Conservation (phyloP, 176 grass and related monocot genomes). For the Avena sativa region DNA sequence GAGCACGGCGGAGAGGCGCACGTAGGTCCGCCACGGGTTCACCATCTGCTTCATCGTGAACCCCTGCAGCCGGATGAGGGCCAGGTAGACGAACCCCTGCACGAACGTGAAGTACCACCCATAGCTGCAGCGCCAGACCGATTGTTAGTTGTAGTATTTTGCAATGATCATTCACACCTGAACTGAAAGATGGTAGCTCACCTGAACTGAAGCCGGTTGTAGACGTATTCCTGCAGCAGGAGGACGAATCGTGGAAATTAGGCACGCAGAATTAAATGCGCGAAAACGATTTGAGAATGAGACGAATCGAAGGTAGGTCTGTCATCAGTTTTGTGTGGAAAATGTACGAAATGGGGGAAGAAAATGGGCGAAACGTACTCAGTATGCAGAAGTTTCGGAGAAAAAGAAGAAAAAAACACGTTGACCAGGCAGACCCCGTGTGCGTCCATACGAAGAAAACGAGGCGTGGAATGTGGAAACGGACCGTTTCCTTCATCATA, state of each 20-base stretch:
- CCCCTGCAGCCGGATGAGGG: conserved; percentile 72
- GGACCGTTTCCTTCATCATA: not conserved
- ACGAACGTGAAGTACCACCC: conserved; percentile 99
- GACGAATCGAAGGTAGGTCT: not conserved
- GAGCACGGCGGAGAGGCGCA: conserved; percentile 74
- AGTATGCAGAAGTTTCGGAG: not conserved
- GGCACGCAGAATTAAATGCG: not conserved
- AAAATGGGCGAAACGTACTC: not conserved
- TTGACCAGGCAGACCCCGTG: not conserved
- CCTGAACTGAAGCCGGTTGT: conserved; percentile 96
- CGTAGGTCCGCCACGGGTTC: conserved; percentile 90
- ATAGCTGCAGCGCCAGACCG: conserved; percentile 47
- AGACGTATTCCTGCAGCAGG: conserved; percentile 80
- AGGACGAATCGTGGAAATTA: not conserved
- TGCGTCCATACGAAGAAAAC: not conserved
- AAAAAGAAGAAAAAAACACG: not conserved
- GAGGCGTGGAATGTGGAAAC: not conserved
- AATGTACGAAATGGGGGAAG: not conserved
- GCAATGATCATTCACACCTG: not conserved
- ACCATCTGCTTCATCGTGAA: conserved; percentile 88
- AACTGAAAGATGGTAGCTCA: not conserved
- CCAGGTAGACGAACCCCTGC: conserved; percentile 87
- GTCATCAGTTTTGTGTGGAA: not conserved
- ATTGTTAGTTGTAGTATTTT: no score
- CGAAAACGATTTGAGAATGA: not conserved